Base-by-base conservation (phyloP, 1,284 basidiomycete genomes). In the Meira nashicola region DNA sequence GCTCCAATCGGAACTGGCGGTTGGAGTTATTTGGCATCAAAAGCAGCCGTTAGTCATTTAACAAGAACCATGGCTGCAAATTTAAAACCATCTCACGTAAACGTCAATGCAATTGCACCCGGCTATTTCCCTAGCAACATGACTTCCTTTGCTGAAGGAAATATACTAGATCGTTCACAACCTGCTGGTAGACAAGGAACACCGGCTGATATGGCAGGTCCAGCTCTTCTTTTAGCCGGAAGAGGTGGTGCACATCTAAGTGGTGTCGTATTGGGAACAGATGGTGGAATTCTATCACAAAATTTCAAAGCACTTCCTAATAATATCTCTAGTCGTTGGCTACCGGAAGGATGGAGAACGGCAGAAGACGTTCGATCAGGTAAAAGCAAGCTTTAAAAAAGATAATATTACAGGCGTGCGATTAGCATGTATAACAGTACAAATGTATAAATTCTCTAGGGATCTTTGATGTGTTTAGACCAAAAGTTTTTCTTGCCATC, bases 61-160 rank as follows among this genome's bases (percentile, higher is more conserved):
- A 61, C 59, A 14, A 37, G 55, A 33, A 19, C 37, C 1, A 17
- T 61, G 11, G 33, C 21, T 12, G 37, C 15, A 10, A 43, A n/a
- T 5, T 47, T 61, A 17, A 58, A 53, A 39, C 15, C 28, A 12
- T n/a, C 28, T 38, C 21, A 57, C 25, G 49, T 61, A 10, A 61
- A 57, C 28, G 56, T 58, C 47, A 59, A 59, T 25, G 59, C 59
- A 2, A 14, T 61, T 11, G 55, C 55, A 7, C 59, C 59, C 15
- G 59, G 59, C 6, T 61, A 48, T 56, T 61, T 61, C 23, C 59
- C 59, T 37, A 53, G 33, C 11, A 55, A 5, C 39, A 54, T 54
- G 53, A 54, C 53, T 4, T 2, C 7, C 8, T 23, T 3, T n/a
- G 53, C 4, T 25, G 25, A 15, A 7, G 39, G 25, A 1, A 41